Conservation (phyloP, 2,329 filamentous ascomycete species). For the Thermochaetoides dissita region DNA sequence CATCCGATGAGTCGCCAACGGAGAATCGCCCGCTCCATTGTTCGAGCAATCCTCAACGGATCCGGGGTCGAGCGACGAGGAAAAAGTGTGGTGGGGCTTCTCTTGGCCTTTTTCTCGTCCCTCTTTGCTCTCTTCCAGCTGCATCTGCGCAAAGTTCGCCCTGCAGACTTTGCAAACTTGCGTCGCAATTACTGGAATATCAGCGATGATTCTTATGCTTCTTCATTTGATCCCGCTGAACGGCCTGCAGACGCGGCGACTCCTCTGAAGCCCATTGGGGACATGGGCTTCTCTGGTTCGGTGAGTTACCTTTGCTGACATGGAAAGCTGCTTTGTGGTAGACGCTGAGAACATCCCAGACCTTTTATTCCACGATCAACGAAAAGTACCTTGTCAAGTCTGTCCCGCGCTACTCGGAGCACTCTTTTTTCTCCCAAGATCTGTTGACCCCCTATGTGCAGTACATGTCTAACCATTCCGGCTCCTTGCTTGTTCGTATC, state of each 20-base stretch:
- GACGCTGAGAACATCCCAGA: slow-evolving; percentile 24
- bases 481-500: slow-evolving; percentile 55
- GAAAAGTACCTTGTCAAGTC: slow-evolving; percentile 59
- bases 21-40: slow-evolving; percentile 27
- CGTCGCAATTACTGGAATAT: slow-evolving; percentile 26
- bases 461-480: slow-evolving; percentile 46
- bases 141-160: slow-evolving; percentile 30
- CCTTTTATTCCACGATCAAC: slow-evolving; percentile 56
- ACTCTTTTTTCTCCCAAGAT: slow-evolving; percentile 54
- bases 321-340: no score
- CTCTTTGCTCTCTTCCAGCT: slow-evolving; percentile 42
- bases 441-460: slow-evolving; percentile 49
- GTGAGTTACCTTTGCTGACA: slow-evolving; percentile 19
- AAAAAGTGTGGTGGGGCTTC: slow-evolving; percentile 23
- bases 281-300: slow-evolving; percentile 62
- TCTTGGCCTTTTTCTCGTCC: slow-evolving; percentile 27
- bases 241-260: slow-evolving; percentile 27
- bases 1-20: no score
- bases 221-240: slow-evolving; percentile 27
- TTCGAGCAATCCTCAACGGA: slow-evolving; percentile 22
- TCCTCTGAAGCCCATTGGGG: slow-evolving; percentile 43
- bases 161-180: slow-evolving; percentile 35
- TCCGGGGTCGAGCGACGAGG: slow-evolving; percentile 17
- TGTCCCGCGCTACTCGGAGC: slow-evolving; percentile 54
- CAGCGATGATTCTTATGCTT: slow-evolving; percentile 25